phyloP scores from a whole-genome alignment of 176 grass and related monocot genomes.

The Musa itinerans region DNA sequence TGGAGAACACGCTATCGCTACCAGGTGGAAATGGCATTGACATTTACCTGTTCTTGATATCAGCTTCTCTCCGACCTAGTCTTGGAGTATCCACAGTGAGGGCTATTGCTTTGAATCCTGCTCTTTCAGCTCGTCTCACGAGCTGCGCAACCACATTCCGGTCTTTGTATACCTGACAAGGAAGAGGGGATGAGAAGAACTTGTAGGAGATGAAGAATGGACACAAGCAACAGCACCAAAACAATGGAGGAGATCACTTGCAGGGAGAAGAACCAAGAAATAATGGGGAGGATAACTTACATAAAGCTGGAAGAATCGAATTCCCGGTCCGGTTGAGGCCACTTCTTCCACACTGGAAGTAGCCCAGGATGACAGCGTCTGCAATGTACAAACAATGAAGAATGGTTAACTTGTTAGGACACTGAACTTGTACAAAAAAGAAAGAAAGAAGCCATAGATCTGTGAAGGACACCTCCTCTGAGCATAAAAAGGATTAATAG shows the following conservation, averaged over 20 bases:
- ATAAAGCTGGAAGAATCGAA: conserved; percentile 95
- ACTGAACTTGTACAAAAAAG: neutral
- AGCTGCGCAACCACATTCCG: conserved; percentile 87
- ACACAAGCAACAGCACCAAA: neutral
- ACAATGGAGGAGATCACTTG: neutral
- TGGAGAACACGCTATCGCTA: too few relatives aligned
- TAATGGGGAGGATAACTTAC: conserved; percentile 27
- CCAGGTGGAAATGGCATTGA: neutral
- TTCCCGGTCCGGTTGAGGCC: conserved; percentile 89
- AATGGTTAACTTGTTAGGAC: neutral
- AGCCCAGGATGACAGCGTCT: conserved; percentile 98
- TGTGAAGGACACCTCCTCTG: too few relatives aligned
- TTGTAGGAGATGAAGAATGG: neutral
- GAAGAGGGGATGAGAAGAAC: conserved; percentile 13
- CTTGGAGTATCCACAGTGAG: conserved; percentile 89
- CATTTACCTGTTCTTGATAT: conserved; percentile 88
- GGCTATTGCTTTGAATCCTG: conserved; percentile 96
- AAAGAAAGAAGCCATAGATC: too few relatives aligned
- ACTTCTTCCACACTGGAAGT: conserved; percentile 98
- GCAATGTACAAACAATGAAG: conserved; percentile 9
- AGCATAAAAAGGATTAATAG: too few relatives aligned
- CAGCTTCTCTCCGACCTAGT: conserved; percentile 89
- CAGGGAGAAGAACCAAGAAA: too few relatives aligned
- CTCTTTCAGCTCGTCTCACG: conserved; percentile 82
- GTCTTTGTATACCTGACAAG: conserved; percentile 82